Base-by-base conservation (phyloP, 2,329 filamentous ascomycete species). In the Neonectria sp. region DNA sequence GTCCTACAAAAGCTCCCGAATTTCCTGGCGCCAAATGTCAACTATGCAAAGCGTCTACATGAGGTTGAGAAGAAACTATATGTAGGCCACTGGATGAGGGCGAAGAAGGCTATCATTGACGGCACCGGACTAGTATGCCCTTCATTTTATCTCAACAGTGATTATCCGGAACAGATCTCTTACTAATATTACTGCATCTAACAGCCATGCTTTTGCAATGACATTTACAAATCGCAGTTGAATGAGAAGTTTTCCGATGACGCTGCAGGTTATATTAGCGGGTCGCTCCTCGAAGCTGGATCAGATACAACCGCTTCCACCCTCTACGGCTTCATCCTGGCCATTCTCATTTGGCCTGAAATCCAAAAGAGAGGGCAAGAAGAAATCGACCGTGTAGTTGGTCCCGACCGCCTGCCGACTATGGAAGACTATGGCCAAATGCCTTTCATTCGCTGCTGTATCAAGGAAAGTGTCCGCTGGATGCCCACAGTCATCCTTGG, bases 341-440 rank as follows among this genome's bases (percentile, higher is more conserved):
- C 86, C 7, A 86, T 88, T 83, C 71, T 81, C 1, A 72, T 84
- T 0, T 80, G 81, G 31, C 79, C 79, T 2, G 80, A 80, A 2
- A 81, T 86, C 0, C 84, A 86, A 66, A 80, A 70, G 62, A 78
- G 73, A 29, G 83, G 80, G 0, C 82, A 83, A 33, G 68, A 73
- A 0, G 82, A 85, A 55, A 78, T 88, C 17, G 85, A 88, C 60
- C 67, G 75, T 0, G 79, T 87, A 2, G 78, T 86, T 46, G 83
- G 86, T 3, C 51, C 72, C 0, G 73, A 81, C 24, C 77, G 85
- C 1, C 63, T 85, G 9, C 86, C 86, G 0, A 77, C 69, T 7
- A 80, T 84, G 70, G 75, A 81, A 0, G 86, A 88, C 66, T 78
- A 80, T 58, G 69, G 76, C 1, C 73, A 80, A 12, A 76, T 88